A percentile compares a stretch with the other conserved stretches of the same genome.
phyloP scores from a whole-genome alignment of 2,329 filamentous ascomycete genomes.

The Phialocephala sp. region DNA sequence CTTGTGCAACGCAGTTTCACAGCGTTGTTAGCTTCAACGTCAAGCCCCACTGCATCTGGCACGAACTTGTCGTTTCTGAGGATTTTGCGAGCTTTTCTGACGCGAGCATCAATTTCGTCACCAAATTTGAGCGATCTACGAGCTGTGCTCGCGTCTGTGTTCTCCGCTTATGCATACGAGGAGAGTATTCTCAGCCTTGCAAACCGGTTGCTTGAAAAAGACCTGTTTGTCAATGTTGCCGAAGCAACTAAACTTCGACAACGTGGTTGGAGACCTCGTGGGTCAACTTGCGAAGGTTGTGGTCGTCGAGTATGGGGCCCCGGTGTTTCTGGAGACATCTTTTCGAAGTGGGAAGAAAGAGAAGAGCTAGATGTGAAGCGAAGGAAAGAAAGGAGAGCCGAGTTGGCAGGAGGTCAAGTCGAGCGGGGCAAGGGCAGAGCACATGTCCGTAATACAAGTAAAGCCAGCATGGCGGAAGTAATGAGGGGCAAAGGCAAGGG shows the following conservation, averaged over 20 bases:
- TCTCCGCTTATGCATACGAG: constrained; percentile 94
- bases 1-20: constrained; percentile 92
- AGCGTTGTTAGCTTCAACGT: constrained; percentile 79
- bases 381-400: constrained; percentile 44
- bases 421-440: constrained; percentile 50
- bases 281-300: constrained; percentile 88
- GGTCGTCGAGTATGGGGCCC: constrained; percentile 86
- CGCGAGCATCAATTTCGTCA: constrained; percentile 78
- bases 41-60: constrained; percentile 45
- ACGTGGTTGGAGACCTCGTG: constrained; percentile 85
- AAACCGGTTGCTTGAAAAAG: constrained; percentile 85
- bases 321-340: constrained; percentile 77
- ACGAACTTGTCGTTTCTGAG: constrained; percentile 81
- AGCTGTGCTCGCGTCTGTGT: constrained; percentile 84
- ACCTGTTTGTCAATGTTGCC: constrained; percentile 83
- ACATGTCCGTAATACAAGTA: constrained; percentile 37
- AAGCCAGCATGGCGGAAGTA: constrained; percentile 30
- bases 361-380: constrained; percentile 54
- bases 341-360: constrained; percentile 79
- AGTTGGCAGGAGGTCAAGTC: constrained; percentile 42
- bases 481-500: constrained; percentile 35
- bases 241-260: constrained; percentile 77
- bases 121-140: constrained; percentile 88
- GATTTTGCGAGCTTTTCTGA: constrained; percentile 86
- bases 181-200: constrained; percentile 86